These are phyloP conservation scores for Castanospermum australe DNA, from an alignment of 306 rosid species.

Conservation along the genomic window DNA sequence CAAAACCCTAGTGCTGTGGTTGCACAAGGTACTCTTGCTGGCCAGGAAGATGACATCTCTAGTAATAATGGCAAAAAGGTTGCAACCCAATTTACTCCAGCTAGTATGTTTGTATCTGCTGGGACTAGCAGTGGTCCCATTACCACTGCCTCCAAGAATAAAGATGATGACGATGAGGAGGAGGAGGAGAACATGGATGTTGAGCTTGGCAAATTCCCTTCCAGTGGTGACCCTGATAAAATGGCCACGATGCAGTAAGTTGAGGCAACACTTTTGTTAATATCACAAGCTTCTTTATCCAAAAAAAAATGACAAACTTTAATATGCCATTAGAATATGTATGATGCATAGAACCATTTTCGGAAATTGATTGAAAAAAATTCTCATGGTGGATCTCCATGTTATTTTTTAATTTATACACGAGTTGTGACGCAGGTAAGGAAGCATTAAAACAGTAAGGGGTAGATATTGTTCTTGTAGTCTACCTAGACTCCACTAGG, in stretches of 20 bases:
- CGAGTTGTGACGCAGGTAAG: neutral
- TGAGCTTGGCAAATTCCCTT: constrained; percentile 77
- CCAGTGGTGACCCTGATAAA: constrained; percentile 75
- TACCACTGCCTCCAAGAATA: constrained; percentile 30
- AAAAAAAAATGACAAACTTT: neutral
- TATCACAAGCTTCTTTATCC: neutral
- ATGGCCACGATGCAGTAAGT: constrained; percentile 91
- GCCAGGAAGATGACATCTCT: constrained; percentile 30
- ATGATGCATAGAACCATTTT: neutral
- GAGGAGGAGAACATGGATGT: constrained; percentile 92
- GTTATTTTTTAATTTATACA: neutral
- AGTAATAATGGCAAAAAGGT: neutral
- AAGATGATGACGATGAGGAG: constrained; percentile 80
- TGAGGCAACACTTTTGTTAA: neutral
- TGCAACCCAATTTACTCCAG: neutral
- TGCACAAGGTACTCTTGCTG: neutral
- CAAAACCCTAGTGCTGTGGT: constrained; percentile 33
- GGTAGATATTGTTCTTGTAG: neutral
- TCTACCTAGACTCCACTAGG: neutral
- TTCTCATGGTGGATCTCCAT: neutral
- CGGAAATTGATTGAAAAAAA: neutral
- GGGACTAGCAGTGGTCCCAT: neutral
- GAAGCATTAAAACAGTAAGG: neutral
- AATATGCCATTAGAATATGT: neutral
- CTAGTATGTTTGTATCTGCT: neutral